Base-by-base conservation (phyloP, 106 monocot species). In the Allium cepa region DNA sequence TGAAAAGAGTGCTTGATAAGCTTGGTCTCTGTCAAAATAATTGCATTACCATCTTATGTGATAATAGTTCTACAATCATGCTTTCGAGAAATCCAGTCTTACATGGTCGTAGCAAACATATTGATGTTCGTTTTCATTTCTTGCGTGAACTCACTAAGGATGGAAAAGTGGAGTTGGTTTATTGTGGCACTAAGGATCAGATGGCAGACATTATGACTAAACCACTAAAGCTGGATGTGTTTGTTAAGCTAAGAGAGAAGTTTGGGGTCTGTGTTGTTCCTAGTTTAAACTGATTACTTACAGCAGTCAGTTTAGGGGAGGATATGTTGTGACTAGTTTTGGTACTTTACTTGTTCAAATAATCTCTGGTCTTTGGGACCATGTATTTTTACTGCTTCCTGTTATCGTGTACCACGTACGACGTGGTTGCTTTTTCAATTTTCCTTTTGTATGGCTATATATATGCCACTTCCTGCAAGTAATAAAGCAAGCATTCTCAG, bases 121-220 rank as follows among this genome's bases (percentile, higher is more conserved):
- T 59, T 53, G 52, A 53, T 53, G 52, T 53, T 47, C 47, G 64
- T 4, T 53, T 4, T 10, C 13, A 49, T 14, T 59, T 59, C 13
- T 59, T 59, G 16, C 7, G 58, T 13, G 58, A 59, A n/a, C 1
- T 59, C 17, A 59, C 58, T 12, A 59, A 59, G 13, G 58, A 59
- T 12, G 58, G 16, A 59, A 17, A n/a, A n/a, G 58, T 59, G n/a
- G 22, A 47, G 64, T n/a, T 64, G 4, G 45, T 64, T 46, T 17
- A 64, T 47, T 64, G 64, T 14, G 45, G 64, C 7, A 64, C 64
- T 5, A 46, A 64, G n/a, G 64, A 64, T 11, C 52, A 53, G 52
- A 1, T 53, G 9, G 52, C 52, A 53, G 52, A 59, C 15, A 59
- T 59, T 53, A 9, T 53, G 52, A 53, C 52, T 13, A 53, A 53